Evolutionary conservation across 768 basidiomycete genomes (phyloP).

Genomic region (Mycena amicta): DNA sequence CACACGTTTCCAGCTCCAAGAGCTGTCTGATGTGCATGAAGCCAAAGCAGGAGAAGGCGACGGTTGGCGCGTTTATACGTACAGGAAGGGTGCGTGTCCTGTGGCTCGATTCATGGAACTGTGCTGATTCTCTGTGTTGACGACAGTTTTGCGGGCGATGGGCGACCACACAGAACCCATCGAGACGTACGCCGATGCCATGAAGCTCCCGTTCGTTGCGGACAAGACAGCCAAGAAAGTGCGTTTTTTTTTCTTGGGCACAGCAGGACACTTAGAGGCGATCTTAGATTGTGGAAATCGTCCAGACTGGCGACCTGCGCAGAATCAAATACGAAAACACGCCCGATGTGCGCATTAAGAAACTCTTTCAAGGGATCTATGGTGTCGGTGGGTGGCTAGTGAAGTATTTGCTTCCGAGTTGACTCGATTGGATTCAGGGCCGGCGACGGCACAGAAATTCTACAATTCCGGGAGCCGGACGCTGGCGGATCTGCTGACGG

Average conservation of each 20-base stretch:
- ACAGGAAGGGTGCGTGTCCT: constrained; percentile 62
- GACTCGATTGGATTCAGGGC: background rate
- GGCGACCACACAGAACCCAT: constrained; percentile 61
- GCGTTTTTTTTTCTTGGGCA: constrained; percentile 1
- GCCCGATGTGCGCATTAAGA: constrained; percentile 57
- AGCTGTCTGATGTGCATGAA: constrained; percentile 66
- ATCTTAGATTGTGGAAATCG: constrained; percentile 76
- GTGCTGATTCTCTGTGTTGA: background rate
- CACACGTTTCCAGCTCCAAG: constrained; percentile 51
- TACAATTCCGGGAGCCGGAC: constrained; percentile 63
- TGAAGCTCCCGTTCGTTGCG: constrained; percentile 62
- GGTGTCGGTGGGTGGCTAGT: constrained; percentile 66
- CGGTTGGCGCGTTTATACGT: constrained; percentile 66
- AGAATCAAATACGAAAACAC: constrained; percentile 71
- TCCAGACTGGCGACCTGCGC: constrained; percentile 70
- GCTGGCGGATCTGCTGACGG: constrained; percentile 67
- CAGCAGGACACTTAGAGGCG: background rate
- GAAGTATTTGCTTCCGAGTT: background rate
- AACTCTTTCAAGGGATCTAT: constrained; percentile 78
- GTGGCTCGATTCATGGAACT: no score
- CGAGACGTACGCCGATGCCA: constrained; percentile 59
- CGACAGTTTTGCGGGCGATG: constrained; percentile 65
- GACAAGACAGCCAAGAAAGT: constrained; percentile 78
- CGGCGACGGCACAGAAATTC: background rate
- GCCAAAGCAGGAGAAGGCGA: constrained; percentile 63